A percentile compares a stretch with the other conserved stretches of the same genome.
phyloP scores from a whole-genome alignment of 306 rosid genomes.

The Cucumis hystrix region DNA sequence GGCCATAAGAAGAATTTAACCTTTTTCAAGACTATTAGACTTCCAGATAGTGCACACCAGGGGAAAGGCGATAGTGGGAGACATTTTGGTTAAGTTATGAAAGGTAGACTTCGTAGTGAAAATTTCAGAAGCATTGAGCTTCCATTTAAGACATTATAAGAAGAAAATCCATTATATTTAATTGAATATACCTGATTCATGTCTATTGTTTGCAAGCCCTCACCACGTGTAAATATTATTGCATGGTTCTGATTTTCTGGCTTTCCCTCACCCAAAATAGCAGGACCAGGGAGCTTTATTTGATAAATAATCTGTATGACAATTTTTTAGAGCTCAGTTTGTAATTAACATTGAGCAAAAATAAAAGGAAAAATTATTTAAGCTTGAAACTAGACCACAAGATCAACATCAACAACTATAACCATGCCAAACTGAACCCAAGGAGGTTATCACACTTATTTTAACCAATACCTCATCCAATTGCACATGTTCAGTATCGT shows the following conservation, averaged over 20 bases:
- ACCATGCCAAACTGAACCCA: not conserved
- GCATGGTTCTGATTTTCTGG: constrained; percentile 99
- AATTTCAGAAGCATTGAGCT: too few relatives aligned
- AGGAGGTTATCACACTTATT: not conserved
- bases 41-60: too few relatives aligned
- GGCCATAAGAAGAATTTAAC: too few relatives aligned
- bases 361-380: not conserved
- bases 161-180: not conserved
- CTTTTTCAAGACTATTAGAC: too few relatives aligned
- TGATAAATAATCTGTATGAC: constrained; percentile 56
- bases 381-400: not conserved
- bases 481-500: constrained; percentile 62
- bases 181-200: constrained; percentile 76
- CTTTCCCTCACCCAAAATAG: constrained; percentile 94
- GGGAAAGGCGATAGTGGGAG: too few relatives aligned
- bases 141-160: not conserved
- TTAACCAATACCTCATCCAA: constrained; percentile 60
- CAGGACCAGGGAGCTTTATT: constrained; percentile 96
- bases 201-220: constrained; percentile 92
- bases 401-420: not conserved
- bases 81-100: too few relatives aligned
- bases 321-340: not conserved
- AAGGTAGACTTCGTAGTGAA: too few relatives aligned
- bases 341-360: constrained; percentile 1
- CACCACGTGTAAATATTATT: constrained; percentile 88